phyloP scores from a whole-genome alignment of 805 yeast genomes.

The Saitoella complicata region DNA sequence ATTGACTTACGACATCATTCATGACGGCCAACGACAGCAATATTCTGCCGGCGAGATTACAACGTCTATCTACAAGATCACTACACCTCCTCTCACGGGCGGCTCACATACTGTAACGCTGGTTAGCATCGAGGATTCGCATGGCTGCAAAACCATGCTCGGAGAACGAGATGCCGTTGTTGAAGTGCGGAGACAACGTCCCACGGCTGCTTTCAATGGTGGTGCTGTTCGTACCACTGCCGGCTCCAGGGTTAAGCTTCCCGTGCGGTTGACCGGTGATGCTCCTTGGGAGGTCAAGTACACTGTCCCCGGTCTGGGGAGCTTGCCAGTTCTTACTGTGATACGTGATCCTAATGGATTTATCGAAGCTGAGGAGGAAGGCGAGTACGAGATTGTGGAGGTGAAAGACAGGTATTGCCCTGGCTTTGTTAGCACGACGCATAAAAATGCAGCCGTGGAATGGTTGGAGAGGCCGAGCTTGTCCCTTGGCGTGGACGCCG shows the following conservation, averaged over 20 bases:
- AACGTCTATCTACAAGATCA: slow-evolving; percentile 26
- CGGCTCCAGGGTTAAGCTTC: slow-evolving; percentile 43
- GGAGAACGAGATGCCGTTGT: slow-evolving; percentile 47
- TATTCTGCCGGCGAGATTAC: slow-evolving; percentile 28
- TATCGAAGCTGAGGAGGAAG: slow-evolving; percentile 29
- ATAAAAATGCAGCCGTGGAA: slow-evolving; percentile 24
- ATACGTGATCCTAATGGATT: slow-evolving; percentile 9
- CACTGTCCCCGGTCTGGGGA: not conserved
- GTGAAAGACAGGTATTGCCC: slow-evolving; percentile 37
- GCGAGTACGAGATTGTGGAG: slow-evolving; percentile 30
- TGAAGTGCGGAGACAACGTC: slow-evolving; percentile 54
- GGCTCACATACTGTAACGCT: slow-evolving; percentile 63
- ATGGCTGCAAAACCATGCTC: slow-evolving; percentile 61
- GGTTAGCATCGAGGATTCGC: slow-evolving; percentile 52
- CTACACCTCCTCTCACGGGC: slow-evolving; percentile 35
- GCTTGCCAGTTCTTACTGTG: not conserved
- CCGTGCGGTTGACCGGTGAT: slow-evolving; percentile 42
- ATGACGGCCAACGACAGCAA: slow-evolving; percentile 32
- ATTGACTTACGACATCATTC: slow-evolving; percentile 51
- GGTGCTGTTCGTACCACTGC: slow-evolving; percentile 24
- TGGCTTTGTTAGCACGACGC: slow-evolving; percentile 28
- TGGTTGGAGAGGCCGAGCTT: slow-evolving; percentile 34
- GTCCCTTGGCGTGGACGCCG: slow-evolving; percentile 21
- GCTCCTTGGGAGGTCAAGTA: slow-evolving; percentile 31
- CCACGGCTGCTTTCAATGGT: slow-evolving; percentile 37